A percentile compares a stretch with the other conserved stretches of the same genome.
Conservation (phyloP, 768 basidiomycete genomes). For the Psilocybe subaeruginosa region DNA sequence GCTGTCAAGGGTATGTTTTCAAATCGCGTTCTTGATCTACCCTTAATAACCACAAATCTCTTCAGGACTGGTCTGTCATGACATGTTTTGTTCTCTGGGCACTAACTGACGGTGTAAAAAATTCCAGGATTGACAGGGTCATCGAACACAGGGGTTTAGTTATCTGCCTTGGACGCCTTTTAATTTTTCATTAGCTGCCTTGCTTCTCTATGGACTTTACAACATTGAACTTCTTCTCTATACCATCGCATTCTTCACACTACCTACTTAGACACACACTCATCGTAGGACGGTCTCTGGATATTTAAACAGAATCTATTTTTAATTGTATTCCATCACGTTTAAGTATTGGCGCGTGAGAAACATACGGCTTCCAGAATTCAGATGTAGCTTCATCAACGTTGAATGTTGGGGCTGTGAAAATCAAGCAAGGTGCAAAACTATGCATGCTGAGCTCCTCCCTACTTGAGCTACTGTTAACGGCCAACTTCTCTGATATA, state of each 20-base stretch:
- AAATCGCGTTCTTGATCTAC: neutral
- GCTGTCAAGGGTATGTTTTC: constrained; percentile 58
- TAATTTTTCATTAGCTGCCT: neutral
- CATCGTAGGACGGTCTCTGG: neutral
- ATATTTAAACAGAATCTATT: neutral
- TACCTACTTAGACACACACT: neutral
- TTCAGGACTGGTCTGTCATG: constrained; percentile 36
- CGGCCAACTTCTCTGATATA: neutral
- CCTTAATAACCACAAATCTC: constrained; percentile 5
- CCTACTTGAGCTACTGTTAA: neutral
- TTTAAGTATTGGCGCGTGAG: neutral
- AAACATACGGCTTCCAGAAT: neutral
- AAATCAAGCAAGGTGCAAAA: neutral
- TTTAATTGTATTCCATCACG: neutral
- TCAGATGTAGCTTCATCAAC: neutral
- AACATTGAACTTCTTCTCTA: neutral
- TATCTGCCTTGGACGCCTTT: neutral
- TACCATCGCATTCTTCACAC: neutral
- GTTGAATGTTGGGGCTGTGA: constrained; percentile 4
- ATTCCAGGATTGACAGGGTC: neutral
- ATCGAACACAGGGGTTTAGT: neutral
- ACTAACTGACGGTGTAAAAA: no score
- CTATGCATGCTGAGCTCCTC: neutral
- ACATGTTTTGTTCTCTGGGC: neutral
- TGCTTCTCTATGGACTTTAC: neutral